phyloP scores from a whole-genome alignment of 805 yeast genomes.

The Debaryomyces castellii region DNA sequence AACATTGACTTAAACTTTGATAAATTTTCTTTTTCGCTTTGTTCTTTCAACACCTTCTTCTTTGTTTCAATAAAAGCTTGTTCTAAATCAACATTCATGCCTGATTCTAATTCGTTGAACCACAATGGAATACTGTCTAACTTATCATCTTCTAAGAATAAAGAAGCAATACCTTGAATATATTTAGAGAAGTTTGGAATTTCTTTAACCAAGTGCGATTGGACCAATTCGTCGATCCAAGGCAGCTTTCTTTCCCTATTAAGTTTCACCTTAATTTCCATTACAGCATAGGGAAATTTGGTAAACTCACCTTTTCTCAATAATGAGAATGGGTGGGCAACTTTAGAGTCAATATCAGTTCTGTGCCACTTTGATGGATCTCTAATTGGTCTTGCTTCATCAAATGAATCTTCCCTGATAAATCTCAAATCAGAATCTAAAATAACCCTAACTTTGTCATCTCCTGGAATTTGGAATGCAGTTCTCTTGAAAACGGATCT shows the following conservation, averaged over 20 bases:
- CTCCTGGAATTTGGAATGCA: conserved; percentile 98
- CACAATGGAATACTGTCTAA: conserved; percentile 91
- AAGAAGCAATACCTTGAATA: conserved; percentile 86
- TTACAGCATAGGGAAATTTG: conserved; percentile 81
- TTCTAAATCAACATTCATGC: conserved; percentile 74
- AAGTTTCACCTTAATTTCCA: conserved; percentile 72
- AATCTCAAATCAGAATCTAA: conserved; percentile 87
- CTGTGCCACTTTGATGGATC: conserved; percentile 91
- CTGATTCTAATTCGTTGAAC: conserved; percentile 81
- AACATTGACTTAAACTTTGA: conserved; percentile 42
- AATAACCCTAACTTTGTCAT: conserved; percentile 84
- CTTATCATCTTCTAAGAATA: conserved; percentile 87
- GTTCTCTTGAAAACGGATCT: conserved; percentile 87
- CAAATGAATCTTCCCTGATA: conserved; percentile 89
- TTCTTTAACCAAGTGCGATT: conserved; percentile 83
- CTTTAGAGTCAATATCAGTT: conserved; percentile 78
- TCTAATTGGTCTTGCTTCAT: conserved; percentile 81
- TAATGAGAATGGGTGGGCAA: conserved; percentile 65
- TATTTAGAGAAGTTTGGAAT: conserved; percentile 92
- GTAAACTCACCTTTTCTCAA: conserved; percentile 83
- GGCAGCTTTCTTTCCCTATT: conserved; percentile 46
- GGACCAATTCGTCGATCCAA: conserved; percentile 87
- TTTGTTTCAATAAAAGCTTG: conserved; percentile 71
- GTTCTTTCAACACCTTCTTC: conserved; percentile 49
- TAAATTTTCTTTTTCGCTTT: conserved; percentile 45